Evolutionary conservation across 192 early-diverging fungal species (phyloP).

Genomic region (Entophlyctis helioformis): DNA sequence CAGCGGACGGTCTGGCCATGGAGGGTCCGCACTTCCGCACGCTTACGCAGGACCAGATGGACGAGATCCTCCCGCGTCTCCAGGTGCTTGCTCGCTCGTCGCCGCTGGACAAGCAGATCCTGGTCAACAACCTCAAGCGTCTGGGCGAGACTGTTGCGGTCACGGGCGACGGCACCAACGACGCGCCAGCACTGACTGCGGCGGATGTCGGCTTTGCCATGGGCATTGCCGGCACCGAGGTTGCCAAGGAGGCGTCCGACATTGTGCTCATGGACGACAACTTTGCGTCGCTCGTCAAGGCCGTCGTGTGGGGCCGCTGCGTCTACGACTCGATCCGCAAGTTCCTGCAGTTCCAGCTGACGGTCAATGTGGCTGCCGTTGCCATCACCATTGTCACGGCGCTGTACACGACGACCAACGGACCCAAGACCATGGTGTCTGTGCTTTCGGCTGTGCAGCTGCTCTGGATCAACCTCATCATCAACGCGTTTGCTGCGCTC

Average conservation of each 20-base stretch:
- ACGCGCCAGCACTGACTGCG: conserved; percentile 5
- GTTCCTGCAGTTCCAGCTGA: conserved; percentile 98
- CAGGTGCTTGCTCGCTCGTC: background rate
- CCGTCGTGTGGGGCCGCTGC: conserved; percentile 91
- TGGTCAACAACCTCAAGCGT: conserved; percentile 77
- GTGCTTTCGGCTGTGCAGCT: conserved; percentile 92
- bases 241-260: conserved; percentile 87
- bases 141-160: conserved; percentile 95
- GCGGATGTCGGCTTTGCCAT: conserved; percentile 7
- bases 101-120: conserved; percentile 60
- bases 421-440: conserved; percentile 23
- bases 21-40: conserved; percentile 90
- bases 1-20: conserved; percentile 76
- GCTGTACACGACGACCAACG: conserved; percentile 14
- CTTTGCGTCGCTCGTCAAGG: conserved; percentile 93
- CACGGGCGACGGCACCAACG: conserved; percentile 51
- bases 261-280: conserved; percentile 92
- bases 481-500: conserved; percentile 97
- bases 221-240: conserved; percentile 83
- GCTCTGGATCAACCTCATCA: conserved; percentile 98
- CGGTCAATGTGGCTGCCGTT: conserved; percentile 75
- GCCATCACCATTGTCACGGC: conserved; percentile 31
- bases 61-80: background rate
- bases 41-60: conserved; percentile 71
- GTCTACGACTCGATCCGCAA: conserved; percentile 97